These are phyloP conservation scores for Pouteria campechiana DNA, from an alignment of 179 eudicot species.

Conservation along the genomic window DNA sequence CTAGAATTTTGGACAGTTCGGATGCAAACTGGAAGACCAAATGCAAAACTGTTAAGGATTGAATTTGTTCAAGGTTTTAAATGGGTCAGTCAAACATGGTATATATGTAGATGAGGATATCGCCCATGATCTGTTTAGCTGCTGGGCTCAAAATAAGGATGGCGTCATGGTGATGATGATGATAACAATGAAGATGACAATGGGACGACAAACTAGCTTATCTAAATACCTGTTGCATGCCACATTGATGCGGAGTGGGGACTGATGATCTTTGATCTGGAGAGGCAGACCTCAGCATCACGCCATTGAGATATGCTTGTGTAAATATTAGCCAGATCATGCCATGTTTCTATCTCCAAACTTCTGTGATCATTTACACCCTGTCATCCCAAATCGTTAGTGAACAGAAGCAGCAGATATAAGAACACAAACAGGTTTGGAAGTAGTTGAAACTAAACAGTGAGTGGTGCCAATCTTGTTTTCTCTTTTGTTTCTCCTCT, in stretches of 20 bases:
- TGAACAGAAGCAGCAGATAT: neutral
- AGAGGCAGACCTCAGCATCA: slow-evolving; percentile 74
- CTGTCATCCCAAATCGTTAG: slow-evolving; percentile 23
- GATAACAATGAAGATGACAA: neutral
- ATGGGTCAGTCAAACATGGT: no score
- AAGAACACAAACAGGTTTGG: no score
- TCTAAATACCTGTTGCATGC: slow-evolving; percentile 49
- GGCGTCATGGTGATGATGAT: neutral
- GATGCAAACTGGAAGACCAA: neutral
- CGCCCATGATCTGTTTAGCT: no score
- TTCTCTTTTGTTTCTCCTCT: no score
- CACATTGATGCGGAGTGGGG: slow-evolving; percentile 51
- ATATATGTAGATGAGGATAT: no score
- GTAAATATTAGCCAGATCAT: slow-evolving; percentile 64
- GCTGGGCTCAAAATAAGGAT: neutral
- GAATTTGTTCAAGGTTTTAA: neutral
- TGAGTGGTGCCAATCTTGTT: no score
- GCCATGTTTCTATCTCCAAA: slow-evolving; percentile 74
- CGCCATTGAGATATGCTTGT: slow-evolving; percentile 59
- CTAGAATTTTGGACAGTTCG: no score
- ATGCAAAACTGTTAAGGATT: neutral
- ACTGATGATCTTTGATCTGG: slow-evolving; percentile 50
- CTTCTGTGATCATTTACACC: slow-evolving; percentile 15
- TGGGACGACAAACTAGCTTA: neutral
- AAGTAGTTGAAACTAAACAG: no score